Evolutionary conservation across 345 rosid species (phyloP).

Genomic region (Xanthoceras sorbifolium): DNA sequence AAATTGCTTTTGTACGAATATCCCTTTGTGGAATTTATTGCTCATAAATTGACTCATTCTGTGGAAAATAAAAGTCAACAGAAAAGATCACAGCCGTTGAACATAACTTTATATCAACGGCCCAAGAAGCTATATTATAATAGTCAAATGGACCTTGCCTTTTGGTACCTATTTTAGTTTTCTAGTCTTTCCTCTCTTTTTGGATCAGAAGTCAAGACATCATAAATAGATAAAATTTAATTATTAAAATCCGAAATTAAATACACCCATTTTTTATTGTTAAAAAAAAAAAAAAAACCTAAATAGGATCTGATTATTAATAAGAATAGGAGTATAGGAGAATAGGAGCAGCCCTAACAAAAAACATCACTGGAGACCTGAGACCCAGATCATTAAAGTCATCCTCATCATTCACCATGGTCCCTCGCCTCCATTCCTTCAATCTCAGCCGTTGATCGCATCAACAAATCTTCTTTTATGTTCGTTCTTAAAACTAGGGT

Average conservation of each 20-base stretch:
- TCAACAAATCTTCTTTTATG: slow-evolving; percentile 19
- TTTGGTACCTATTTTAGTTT: neutral
- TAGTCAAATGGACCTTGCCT: neutral
- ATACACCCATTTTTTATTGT: neutral
- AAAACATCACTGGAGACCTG: neutral
- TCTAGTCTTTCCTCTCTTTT: slow-evolving; percentile 7
- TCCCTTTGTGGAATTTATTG: neutral
- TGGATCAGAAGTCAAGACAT: slow-evolving; percentile 12
- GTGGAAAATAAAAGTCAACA: neutral
- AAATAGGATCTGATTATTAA: neutral
- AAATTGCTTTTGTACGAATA: too few relatives aligned
- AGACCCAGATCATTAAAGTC: neutral
- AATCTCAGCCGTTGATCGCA: slow-evolving; percentile 51
- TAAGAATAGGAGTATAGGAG: neutral
- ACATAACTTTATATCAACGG: neutral
- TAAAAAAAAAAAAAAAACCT: neutral
- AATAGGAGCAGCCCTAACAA: neutral
- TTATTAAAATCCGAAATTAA: neutral
- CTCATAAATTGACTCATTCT: neutral
- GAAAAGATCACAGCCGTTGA: slow-evolving; percentile 5
- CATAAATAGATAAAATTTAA: neutral
- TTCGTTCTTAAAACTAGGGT: slow-evolving; percentile 43
- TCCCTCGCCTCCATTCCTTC: slow-evolving; percentile 20
- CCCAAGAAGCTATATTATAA: neutral
- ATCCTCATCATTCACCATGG: slow-evolving; percentile 20